Conservation (phyloP, 441 rosid species). For the Syzygium malaccense region DNA sequence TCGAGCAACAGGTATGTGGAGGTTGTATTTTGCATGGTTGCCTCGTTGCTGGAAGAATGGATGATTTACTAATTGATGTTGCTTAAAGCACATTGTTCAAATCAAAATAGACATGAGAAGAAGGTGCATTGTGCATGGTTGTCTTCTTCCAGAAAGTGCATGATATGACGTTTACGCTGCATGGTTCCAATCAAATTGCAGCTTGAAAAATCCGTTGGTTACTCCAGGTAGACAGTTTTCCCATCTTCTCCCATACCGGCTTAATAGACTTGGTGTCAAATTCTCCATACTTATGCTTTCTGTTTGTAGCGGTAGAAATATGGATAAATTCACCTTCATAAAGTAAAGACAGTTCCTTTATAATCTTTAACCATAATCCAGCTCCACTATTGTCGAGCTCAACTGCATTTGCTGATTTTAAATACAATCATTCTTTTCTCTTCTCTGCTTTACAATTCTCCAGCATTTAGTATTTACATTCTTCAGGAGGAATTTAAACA, state of each 20-base stretch:
- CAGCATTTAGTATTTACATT: neutral
- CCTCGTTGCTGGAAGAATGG: neutral
- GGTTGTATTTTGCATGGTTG: neutral
- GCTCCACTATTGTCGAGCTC: neutral
- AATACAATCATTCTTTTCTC: neutral
- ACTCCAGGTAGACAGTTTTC: neutral
- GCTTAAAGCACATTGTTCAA: no score
- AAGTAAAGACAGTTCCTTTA: neutral
- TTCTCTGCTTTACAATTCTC: neutral
- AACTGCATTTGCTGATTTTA: neutral
- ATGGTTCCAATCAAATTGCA: neutral
- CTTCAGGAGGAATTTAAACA: neutral
- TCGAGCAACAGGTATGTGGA: neutral
- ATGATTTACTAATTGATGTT: neutral
- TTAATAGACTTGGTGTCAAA: neutral
- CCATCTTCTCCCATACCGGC: neutral
- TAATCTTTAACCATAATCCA: neutral
- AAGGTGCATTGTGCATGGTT: no score
- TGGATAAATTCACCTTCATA: neutral
- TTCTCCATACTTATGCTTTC: neutral
- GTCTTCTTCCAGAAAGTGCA: no score
- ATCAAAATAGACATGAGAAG: no score
- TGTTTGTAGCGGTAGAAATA: neutral
- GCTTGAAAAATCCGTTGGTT: neutral
- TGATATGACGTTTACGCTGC: neutral